phyloP scores from a whole-genome alignment of 371 early-diverging fungal genomes.

The Syncephalis fuscata region DNA sequence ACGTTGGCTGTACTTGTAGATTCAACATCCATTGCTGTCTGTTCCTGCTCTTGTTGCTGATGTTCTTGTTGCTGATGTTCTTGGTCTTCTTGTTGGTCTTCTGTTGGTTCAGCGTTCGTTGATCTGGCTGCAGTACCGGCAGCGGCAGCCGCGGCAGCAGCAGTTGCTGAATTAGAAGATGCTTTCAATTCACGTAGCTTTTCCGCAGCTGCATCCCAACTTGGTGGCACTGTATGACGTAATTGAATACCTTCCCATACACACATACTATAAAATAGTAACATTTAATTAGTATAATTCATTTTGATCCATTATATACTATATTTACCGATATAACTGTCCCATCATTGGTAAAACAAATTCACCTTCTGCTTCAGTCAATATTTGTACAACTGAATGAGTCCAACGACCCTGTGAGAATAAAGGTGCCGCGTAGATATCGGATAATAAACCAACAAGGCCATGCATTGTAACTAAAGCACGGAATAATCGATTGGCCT shows the following conservation, averaged over 20 bases:
- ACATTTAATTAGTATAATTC: neutral
- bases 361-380: constrained; percentile 27
- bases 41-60: constrained; percentile 7
- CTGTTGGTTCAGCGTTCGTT: no score
- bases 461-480: constrained; percentile 41
- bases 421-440: constrained; percentile 46
- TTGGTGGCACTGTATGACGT: constrained; percentile 37
- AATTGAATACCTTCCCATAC: constrained; percentile 47
- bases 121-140: no score
- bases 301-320: neutral
- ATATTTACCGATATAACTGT: constrained; percentile 36
- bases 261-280: constrained; percentile 21
- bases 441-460: constrained; percentile 46
- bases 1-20: constrained; percentile 1
- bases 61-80: constrained; percentile 1
- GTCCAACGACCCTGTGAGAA: constrained; percentile 48
- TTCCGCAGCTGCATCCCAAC: constrained; percentile 36
- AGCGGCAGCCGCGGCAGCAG: no score
- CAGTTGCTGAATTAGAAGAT: no score
- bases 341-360: constrained; percentile 35
- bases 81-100: neutral
- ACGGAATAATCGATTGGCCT: constrained; percentile 33
- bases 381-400: constrained; percentile 36
- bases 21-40: neutral
- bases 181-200: constrained; percentile 1